A percentile compares a stretch with the other conserved stretches of the same genome.
Evolutionary conservation across 805 yeast species (phyloP).

Genomic region (Metschnikowia arizonensis): DNA sequence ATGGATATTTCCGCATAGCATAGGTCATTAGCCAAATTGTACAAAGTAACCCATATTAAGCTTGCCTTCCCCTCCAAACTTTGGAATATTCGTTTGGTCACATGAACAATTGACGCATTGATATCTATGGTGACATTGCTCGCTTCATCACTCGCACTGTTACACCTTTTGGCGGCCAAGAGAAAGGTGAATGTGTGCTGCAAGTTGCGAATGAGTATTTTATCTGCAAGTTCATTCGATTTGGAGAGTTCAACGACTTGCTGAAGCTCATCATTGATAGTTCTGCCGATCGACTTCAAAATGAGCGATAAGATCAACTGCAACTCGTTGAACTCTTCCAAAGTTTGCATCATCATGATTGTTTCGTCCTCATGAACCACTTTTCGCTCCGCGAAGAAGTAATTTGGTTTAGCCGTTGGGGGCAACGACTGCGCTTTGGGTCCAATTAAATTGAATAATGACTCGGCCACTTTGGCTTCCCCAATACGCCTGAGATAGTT

Average conservation of each 20-base stretch:
- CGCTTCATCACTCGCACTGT: slow-evolving; percentile 1
- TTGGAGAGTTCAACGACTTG: neutral
- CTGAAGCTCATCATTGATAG: slow-evolving; percentile 5
- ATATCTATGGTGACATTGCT: slow-evolving; percentile 4
- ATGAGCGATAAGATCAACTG: slow-evolving; percentile 9
- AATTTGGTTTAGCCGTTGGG: slow-evolving; percentile 29
- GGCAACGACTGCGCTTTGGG: slow-evolving; percentile 17
- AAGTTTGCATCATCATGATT: slow-evolving; percentile 5
- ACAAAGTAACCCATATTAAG: slow-evolving; percentile 26
- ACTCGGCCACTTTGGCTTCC: neutral
- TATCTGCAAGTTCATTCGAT: slow-evolving; percentile 7
- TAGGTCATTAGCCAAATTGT: slow-evolving; percentile 29
- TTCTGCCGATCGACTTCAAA: slow-evolving; percentile 5
- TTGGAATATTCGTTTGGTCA: slow-evolving; percentile 1
- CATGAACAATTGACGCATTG: neutral
- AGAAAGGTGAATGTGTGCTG: slow-evolving; percentile 10
- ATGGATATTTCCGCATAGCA: slow-evolving; percentile 27
- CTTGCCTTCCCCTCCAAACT: slow-evolving; percentile 6
- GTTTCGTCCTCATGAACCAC: slow-evolving; percentile 5
- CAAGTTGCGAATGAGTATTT: slow-evolving; percentile 9
- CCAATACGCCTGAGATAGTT: slow-evolving; percentile 5
- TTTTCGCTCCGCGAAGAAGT: slow-evolving; percentile 15
- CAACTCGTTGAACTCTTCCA: slow-evolving; percentile 13
- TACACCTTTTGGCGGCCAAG: slow-evolving; percentile 10
- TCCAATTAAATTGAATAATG: neutral